Evolutionary conservation across 2,329 filamentous ascomycete genomes (phyloP).

Genomic region (Didymella glomerata): DNA sequence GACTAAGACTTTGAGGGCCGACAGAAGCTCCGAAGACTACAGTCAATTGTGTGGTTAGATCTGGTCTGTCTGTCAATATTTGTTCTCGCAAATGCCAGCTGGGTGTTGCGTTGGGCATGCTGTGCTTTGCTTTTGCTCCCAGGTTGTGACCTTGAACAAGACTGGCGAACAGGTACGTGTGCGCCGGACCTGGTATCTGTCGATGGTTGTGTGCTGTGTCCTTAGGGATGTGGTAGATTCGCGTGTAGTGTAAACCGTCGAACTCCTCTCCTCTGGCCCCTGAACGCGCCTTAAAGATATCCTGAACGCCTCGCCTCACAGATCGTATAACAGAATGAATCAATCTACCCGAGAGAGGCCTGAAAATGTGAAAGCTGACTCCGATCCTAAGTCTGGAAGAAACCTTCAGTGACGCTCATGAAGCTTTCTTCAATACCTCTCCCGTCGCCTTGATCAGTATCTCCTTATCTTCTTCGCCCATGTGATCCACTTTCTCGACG

Average conservation of each 20-base stretch:
- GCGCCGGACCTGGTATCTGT: background rate
- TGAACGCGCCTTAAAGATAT: background rate
- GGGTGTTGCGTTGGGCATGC: background rate
- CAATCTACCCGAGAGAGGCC: slow-evolving; percentile 5
- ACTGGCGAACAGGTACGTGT: no score
- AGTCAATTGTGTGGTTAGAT: no score
- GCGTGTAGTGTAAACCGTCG: background rate
- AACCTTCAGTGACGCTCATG: background rate
- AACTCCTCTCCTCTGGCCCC: background rate
- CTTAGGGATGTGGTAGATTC: slow-evolving; percentile 1
- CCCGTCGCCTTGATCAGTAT: slow-evolving; percentile 40
- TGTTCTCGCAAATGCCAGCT: background rate
- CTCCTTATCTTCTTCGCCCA: slow-evolving; percentile 46
- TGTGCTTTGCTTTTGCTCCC: background rate
- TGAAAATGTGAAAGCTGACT: no score
- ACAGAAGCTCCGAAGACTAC: no score
- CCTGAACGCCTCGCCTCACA: slow-evolving; percentile 18
- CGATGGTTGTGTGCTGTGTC: background rate
- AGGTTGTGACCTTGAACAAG: no score
- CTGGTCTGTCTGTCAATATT: no score
- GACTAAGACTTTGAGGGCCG: no score
- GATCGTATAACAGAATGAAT: background rate
- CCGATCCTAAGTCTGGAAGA: no score
- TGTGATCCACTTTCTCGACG: slow-evolving; percentile 52
- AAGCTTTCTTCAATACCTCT: slow-evolving; percentile 25